Percentiles rank a stretch among this genome's conserved stretches.
phyloP scores from a whole-genome alignment of 306 rosid species.

The Quercus mongolica region DNA sequence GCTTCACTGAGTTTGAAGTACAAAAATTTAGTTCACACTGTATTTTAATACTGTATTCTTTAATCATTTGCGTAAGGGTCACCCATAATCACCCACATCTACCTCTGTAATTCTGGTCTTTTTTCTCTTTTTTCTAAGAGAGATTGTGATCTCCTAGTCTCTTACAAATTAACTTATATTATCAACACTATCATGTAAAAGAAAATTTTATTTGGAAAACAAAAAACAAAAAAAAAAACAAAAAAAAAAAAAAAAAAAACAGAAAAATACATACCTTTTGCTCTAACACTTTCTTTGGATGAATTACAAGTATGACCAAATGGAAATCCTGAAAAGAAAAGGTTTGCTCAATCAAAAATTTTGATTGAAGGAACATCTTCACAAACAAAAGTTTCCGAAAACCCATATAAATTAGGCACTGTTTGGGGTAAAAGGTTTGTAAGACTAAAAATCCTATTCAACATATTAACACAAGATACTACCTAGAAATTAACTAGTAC shows the following conservation, averaged over 20 bases:
- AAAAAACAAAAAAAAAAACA: too few relatives aligned
- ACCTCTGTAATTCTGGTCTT: not conserved
- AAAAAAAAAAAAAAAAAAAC: not conserved
- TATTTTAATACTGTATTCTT: not conserved
- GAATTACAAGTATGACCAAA: conserved; percentile 73
- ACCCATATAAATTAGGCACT: conserved; percentile 27
- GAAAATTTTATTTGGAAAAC: not conserved
- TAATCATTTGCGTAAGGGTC: not conserved
- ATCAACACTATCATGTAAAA: conserved; percentile 27
- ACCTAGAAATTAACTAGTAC: conserved; percentile 15
- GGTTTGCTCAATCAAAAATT: conserved; percentile 48
- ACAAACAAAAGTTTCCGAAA: conserved; percentile 36
- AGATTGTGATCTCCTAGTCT: not conserved
- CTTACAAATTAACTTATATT: conserved; percentile 4
- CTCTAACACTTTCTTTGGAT: conserved; percentile 75
- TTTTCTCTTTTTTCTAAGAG: not conserved
- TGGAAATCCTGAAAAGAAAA: conserved; percentile 90
- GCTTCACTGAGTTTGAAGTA: not conserved
- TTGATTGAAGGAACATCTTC: conserved; percentile 28
- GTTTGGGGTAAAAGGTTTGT: conserved; percentile 19
- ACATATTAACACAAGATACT: conserved; percentile 24
- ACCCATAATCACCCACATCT: not conserved
- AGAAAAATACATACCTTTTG: conserved; percentile 76
- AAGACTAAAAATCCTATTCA: conserved; percentile 5
- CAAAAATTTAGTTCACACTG: not conserved